Evolutionary conservation across 2,329 filamentous ascomycete genomes (phyloP), one percentile per base, ranked within the genome.

Genomic region (Arachnomyces sp.): DNA sequence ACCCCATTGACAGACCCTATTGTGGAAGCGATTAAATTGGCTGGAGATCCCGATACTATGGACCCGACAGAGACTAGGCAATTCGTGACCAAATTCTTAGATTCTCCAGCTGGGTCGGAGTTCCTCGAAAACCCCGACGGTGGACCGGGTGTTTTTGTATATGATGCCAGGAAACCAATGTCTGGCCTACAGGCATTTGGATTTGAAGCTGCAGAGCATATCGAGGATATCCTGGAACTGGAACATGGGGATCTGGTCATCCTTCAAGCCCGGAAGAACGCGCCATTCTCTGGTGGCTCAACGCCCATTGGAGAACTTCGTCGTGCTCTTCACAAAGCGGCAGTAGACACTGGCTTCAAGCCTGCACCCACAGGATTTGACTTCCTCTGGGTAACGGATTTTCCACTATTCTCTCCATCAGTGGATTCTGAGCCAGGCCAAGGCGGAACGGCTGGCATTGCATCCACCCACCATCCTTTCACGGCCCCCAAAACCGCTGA

Each of bases 381-480:
- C 43, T 90, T 89, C 61, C 73, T 83, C 41, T 98, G 92, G 92
- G 76, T 98, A 9, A 82, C 76, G 1, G 79, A 90, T 44, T 98
- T 98, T 57, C 92, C 92, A 9, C 78, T 98, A 53, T 98, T 98
- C 66, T 88, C 87, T 1, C 85, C 82, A 0, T 66, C 66, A 7
- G 74, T 74, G 38, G 78, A 73, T 38, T 69, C 74, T 9, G 68
- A 84, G 34, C 84, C 84, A 0, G 87, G 87, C 2, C 89, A 96
- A 64, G 87, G 85, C 39, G 88, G 88, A 13, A 62, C 71, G 1
- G 79, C 88, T 0, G 88, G 89, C 3, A 79, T 96, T 53, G 79
- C 82, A 7, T 81, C 90, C 1, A 94, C 89, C 0, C 92, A 98
- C 56, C 92, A 98, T 59, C 92, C 92, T 0, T 98, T 98, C 64